Percentiles rank a stretch among this genome's conserved stretches.
phyloP scores from a whole-genome alignment of 805 yeast species.

The Metschnikowia gelsemii region DNA sequence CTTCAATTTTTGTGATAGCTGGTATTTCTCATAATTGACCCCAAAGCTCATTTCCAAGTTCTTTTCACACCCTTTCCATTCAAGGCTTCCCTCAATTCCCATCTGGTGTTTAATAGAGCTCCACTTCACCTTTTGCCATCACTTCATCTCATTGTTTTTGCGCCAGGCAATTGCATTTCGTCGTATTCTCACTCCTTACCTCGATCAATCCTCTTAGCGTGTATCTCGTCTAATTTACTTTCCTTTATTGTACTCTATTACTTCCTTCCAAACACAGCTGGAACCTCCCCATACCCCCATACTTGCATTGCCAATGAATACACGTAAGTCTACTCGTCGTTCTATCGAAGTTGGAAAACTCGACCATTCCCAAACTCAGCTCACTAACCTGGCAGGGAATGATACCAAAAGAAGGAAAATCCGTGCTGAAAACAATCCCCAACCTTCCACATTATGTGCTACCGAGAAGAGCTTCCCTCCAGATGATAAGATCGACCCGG shows the following conservation, averaged over 20 bases:
- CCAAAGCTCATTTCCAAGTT: background rate
- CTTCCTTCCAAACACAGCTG: background rate
- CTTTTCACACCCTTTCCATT: background rate
- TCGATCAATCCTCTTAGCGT: no score
- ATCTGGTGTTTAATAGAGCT: background rate
- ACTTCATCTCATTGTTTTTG: background rate
- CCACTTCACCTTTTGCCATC: background rate
- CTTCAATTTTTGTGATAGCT: conserved; percentile 11
- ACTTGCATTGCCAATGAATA: conserved; percentile 15
- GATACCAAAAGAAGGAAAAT: conserved; percentile 7
- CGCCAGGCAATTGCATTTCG: background rate
- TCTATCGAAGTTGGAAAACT: conserved; percentile 26
- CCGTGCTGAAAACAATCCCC: background rate
- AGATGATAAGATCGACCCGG: conserved; percentile 42
- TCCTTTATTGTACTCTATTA: background rate
- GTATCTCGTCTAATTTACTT: no score
- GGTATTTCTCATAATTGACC: conserved; percentile 8
- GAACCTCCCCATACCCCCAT: background rate
- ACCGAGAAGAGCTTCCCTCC: conserved; percentile 10
- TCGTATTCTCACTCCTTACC: background rate
- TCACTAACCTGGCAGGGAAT: conserved; percentile 13
- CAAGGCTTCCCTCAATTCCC: background rate
- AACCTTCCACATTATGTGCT: background rate
- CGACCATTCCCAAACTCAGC: conserved; percentile 8
- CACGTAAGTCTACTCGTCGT: conserved; percentile 36